These are phyloP conservation scores for Rhynchosporium secalis DNA, from an alignment of 2,329 filamentous ascomycete genomes.

Conservation along the genomic window DNA sequence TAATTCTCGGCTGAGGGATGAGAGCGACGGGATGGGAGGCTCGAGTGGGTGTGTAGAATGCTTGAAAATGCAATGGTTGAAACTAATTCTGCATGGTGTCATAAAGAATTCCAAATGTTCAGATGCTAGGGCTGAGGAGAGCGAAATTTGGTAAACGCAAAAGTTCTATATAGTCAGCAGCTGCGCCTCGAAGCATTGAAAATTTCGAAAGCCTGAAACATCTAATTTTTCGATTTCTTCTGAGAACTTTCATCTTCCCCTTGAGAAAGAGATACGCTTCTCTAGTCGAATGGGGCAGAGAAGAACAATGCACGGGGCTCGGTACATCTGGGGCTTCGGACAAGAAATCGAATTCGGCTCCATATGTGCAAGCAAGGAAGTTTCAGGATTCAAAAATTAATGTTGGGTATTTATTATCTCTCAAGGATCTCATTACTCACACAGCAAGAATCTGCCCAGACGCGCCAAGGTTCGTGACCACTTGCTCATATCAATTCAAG, in stretches of 20 bases:
- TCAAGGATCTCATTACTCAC: neutral
- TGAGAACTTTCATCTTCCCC: neutral
- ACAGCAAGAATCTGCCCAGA: neutral
- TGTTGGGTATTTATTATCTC: neutral
- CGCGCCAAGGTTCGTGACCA: too few species aligned
- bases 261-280: neutral
- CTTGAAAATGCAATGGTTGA: neutral
- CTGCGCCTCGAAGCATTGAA: neutral
- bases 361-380: neutral
- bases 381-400: neutral
- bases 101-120: neutral
- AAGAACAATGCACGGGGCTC: too few species aligned
- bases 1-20: neutral
- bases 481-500: too few species aligned
- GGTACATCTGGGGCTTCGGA: neutral
- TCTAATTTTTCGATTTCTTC: too few species aligned
- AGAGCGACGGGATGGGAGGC: neutral
- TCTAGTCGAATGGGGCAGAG: too few species aligned
- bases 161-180: neutral
- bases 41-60: neutral
- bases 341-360: too few species aligned
- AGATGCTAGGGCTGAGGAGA: neutral
- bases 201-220: neutral
- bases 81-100: neutral
- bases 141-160: neutral